A percentile compares a stretch with the other conserved stretches of the same genome.
Evolutionary conservation across 2,329 filamentous ascomycete species (phyloP).

Genomic region (Hawksworthiomyces lignivorus): DNA sequence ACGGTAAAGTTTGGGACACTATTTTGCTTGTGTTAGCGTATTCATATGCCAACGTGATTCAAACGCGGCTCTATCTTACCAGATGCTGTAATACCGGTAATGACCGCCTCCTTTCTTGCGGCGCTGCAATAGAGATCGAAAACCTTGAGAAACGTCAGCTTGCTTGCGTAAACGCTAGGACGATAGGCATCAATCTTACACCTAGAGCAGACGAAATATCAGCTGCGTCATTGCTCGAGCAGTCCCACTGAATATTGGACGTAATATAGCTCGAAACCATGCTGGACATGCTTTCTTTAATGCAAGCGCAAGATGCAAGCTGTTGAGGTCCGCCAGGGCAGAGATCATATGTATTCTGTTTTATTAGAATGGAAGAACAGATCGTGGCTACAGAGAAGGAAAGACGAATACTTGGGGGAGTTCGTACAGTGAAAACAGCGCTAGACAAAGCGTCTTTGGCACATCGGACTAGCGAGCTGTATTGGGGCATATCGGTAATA

Average conservation of each 20-base stretch:
- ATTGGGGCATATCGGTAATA: conserved; percentile 43
- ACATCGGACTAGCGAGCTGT: conserved; percentile 35
- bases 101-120: conserved; percentile 31
- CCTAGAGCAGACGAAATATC: conserved; percentile 38
- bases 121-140: conserved; percentile 44
- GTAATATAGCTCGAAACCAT: conserved; percentile 35
- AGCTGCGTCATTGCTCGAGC: conserved; percentile 33
- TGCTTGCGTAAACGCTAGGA: background rate
- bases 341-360: conserved; percentile 28
- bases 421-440: conserved; percentile 32
- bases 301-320: conserved; percentile 44
- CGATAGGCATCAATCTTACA: conserved; percentile 10
- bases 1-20: conserved; percentile 9
- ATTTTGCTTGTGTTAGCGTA: too few species aligned
- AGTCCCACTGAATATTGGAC: conserved; percentile 35
- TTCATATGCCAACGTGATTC: too few species aligned
- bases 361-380: too few species aligned
- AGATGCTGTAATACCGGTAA: conserved; percentile 34
- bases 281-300: conserved; percentile 40
- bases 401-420: background rate
- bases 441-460: conserved; percentile 36
- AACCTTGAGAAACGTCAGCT: conserved; percentile 18
- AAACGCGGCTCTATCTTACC: too few species aligned
- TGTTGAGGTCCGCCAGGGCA: conserved; percentile 40
- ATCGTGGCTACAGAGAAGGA: too few species aligned